Conservation (phyloP, 1,284 basidiomycete species). For the Papiliotrema fonsecae region DNA sequence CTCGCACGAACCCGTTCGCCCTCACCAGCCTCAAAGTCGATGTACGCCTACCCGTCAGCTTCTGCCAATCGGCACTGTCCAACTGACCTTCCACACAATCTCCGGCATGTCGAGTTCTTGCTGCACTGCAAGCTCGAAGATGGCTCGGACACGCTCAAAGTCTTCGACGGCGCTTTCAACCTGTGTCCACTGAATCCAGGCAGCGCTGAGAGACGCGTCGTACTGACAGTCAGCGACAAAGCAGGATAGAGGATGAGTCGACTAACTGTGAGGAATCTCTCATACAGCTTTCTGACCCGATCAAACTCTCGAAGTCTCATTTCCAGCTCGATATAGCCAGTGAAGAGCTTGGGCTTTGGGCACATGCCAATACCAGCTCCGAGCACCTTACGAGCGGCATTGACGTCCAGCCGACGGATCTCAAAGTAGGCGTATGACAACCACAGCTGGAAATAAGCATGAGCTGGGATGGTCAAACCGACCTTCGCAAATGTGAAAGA, state of each 20-base stretch:
- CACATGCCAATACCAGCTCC: slow-evolving; percentile 91
- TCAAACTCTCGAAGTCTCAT: slow-evolving; percentile 76
- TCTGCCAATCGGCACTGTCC: too few species aligned
- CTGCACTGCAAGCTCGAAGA: slow-evolving; percentile 91
- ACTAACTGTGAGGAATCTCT: slow-evolving; percentile 84
- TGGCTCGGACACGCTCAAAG: slow-evolving; percentile 82
- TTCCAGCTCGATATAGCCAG: slow-evolving; percentile 90
- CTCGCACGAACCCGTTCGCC: slow-evolving; percentile 82
- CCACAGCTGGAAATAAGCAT: slow-evolving; percentile 57
- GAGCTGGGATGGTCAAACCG: slow-evolving; percentile 3
- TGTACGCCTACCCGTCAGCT: slow-evolving; percentile 61
- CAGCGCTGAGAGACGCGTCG: slow-evolving; percentile 80
- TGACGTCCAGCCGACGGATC: slow-evolving; percentile 74
- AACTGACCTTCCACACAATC: slow-evolving; percentile 73
- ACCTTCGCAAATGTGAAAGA: slow-evolving; percentile 93
- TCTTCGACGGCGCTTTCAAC: slow-evolving; percentile 91
- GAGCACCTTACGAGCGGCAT: slow-evolving; percentile 80
- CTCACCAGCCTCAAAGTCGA: slow-evolving; percentile 82
- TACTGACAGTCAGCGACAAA: slow-evolving; percentile 56
- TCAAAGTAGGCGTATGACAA: slow-evolving; percentile 88
- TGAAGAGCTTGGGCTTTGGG: slow-evolving; percentile 89
- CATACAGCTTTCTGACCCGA: slow-evolving; percentile 82
- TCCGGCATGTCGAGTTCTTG: slow-evolving; percentile 99
- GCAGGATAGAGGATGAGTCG: too few species aligned
- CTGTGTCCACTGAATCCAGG: slow-evolving; percentile 97